Evolutionary conservation across 164 flowering plant genomes (phyloP), one percentile per base, ranked within the genome.

Genomic region (Vitis vinifera): DNA sequence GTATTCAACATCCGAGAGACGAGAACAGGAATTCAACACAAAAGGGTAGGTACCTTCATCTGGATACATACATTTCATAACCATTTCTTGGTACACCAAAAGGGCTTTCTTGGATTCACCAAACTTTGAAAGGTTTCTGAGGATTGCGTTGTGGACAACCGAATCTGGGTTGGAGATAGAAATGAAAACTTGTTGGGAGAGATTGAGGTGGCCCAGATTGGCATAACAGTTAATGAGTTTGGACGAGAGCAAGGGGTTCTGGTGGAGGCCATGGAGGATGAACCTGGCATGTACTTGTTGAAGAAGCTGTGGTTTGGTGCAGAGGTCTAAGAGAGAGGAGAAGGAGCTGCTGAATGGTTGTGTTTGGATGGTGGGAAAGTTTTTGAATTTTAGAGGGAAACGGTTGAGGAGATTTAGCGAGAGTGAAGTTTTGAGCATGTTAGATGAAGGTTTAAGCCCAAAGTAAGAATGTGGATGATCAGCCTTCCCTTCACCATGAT

Each of bases 211-310:
- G 47, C 85, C 87, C 10, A 86, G 77, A 62, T 65, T 71, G 59
- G 82, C 76, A 48, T 88, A 84, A 71, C 69, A 62, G 65, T 76
- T 74, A 3, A 84, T 73, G 78, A 84, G 87, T 62, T 76, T 66
- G 68, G 83, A 79, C 51, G 76, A 68, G 58, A 84, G 80, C 9
- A 79, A 29, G 62, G 80, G 78, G 75, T 82, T 86, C 61, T 84
- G 88, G 67, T 81, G 85, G 65, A 81, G 81, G 69, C 89, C 91
- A 63, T 81, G 78, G 65, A 86, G 77, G 70, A 86, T 69, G 71
- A 75, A 86, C 47, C 87, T 74, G 62, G 89, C 83, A 56, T 88
- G 89, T 73, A 83, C 70, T 83, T 88, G 89, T 19, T 69, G 80
- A 59, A 88, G 84, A 29, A 75, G 71, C 16, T 71, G 62, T 9